These are phyloP conservation scores for Lepiota subincarnata DNA, from an alignment of 768 basidiomycete species.

Conservation along the genomic window DNA sequence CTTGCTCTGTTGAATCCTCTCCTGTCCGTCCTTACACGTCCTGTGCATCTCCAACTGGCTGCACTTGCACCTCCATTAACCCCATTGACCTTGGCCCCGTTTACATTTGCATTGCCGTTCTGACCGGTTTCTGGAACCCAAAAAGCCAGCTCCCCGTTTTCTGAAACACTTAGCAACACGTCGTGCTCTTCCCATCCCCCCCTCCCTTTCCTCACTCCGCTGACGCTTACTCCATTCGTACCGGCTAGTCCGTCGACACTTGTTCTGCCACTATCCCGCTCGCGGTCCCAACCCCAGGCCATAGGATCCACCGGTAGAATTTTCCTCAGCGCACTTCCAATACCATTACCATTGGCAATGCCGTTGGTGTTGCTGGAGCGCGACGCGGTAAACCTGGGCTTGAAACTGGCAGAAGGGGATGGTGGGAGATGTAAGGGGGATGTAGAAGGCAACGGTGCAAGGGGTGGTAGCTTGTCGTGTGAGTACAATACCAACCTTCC, in stretches of 20 bases:
- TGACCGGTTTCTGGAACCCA: constrained; percentile 58
- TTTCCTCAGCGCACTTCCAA: constrained; percentile 25
- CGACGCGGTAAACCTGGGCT: too few species aligned
- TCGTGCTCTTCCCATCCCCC: constrained; percentile 52
- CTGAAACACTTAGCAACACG: constrained; percentile 73
- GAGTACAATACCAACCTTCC: constrained; percentile 41
- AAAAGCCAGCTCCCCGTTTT: constrained; percentile 77
- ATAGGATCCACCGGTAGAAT: constrained; percentile 85
- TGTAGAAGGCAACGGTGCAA: constrained; percentile 28
- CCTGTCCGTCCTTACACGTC: constrained; percentile 69
- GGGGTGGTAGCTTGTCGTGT: constrained; percentile 49
- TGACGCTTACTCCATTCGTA: background rate
- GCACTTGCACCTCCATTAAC: constrained; percentile 7
- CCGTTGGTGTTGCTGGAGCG: background rate
- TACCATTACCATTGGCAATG: background rate
- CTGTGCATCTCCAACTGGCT: constrained; percentile 60
- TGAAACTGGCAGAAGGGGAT: background rate
- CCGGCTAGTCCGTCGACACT: background rate
- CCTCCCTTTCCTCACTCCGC: background rate
- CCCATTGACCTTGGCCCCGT: background rate
- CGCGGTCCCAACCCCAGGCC: constrained; percentile 61
- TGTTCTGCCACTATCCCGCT: background rate
- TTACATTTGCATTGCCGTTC: background rate
- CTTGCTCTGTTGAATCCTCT: constrained; percentile 63
- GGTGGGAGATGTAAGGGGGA: background rate